Percentiles rank a stretch among this genome's conserved stretches.
Evolutionary conservation across 2,329 filamentous ascomycete genomes (phyloP).

Genomic region (Tolypocladium paradoxum): DNA sequence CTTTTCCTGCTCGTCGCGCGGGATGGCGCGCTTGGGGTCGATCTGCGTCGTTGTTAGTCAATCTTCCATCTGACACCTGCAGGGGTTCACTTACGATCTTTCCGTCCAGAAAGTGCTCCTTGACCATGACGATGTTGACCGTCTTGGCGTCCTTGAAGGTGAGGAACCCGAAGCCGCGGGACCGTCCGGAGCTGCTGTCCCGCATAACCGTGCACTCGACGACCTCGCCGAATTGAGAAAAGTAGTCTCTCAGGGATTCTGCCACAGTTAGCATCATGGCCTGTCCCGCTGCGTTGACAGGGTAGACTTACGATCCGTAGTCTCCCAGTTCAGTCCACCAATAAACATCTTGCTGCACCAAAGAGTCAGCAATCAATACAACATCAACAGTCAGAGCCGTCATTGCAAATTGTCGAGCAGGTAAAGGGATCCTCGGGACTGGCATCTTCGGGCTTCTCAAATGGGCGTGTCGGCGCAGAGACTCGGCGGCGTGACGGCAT

Average conservation of each 20-base stretch:
- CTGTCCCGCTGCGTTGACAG: not conserved
- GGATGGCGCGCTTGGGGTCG: conserved; percentile 94
- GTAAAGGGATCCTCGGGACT: not conserved
- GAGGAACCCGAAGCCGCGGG: conserved; percentile 91
- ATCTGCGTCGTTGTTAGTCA: conserved; percentile 47
- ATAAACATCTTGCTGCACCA: conserved; percentile 94
- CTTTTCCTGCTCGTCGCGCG: conserved; percentile 93
- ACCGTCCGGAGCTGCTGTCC: conserved; percentile 85
- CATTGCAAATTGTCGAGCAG: not conserved
- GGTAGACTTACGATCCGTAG: conserved; percentile 74
- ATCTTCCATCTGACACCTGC: not conserved
- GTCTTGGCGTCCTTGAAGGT: conserved; percentile 97
- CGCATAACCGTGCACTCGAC: conserved; percentile 99
- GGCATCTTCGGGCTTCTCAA: not conserved
- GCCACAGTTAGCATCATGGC: conserved; percentile 7
- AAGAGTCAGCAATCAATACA: conserved; percentile 1
- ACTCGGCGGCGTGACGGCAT: not conserved
- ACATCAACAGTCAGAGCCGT: not conserved
- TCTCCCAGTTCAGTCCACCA: conserved; percentile 97
- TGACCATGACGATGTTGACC: conserved; percentile 99
- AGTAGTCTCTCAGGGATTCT: conserved; percentile 97
- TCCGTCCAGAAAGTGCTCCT: conserved; percentile 94
- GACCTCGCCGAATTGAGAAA: conserved; percentile 95
- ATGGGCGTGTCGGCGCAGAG: not conserved
- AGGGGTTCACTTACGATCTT: conserved; percentile 72